A percentile compares a stretch with the other conserved stretches of the same genome.
Evolutionary conservation across 768 basidiomycete species (phyloP).

Genomic region (Pluteus cervinus): DNA sequence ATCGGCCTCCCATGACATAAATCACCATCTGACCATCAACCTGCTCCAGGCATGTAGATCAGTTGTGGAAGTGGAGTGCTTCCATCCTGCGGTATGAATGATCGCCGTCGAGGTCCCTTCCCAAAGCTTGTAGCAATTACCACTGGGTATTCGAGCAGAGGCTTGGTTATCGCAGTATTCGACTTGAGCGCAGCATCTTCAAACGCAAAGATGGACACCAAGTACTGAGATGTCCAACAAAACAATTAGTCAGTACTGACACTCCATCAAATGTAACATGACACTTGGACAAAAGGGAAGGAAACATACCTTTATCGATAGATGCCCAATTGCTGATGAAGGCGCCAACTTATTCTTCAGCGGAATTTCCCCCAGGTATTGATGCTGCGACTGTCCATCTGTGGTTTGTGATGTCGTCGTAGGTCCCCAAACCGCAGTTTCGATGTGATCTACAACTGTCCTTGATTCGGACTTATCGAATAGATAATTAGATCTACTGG

Average conservation of each 20-base stretch:
- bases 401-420: conserved; percentile 22
- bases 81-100: no score
- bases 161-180: conserved; percentile 25
- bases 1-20: no score
- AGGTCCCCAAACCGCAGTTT: conserved; percentile 44
- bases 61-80: no score
- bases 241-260: no score
- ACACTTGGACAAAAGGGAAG: neutral
- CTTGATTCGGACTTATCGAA: conserved; percentile 34
- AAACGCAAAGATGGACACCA: conserved; percentile 41
- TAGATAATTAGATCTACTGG: conserved; percentile 28
- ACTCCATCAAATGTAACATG: conserved; percentile 5
- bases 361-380: conserved; percentile 47
- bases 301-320: conserved; percentile 42
- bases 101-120: conserved; percentile 43
- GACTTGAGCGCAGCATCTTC: conserved; percentile 32
- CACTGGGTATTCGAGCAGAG: conserved; percentile 45
- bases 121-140: conserved; percentile 47
- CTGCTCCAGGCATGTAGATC: no score
- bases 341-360: conserved; percentile 46
- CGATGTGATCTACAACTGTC: conserved; percentile 40
- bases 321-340: conserved; percentile 45
- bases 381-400: conserved; percentile 29
- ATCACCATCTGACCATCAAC: no score
- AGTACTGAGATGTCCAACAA: no score